These are phyloP conservation scores for Clathrus columnatus DNA, from an alignment of 768 basidiomycete genomes.

Conservation along the genomic window DNA sequence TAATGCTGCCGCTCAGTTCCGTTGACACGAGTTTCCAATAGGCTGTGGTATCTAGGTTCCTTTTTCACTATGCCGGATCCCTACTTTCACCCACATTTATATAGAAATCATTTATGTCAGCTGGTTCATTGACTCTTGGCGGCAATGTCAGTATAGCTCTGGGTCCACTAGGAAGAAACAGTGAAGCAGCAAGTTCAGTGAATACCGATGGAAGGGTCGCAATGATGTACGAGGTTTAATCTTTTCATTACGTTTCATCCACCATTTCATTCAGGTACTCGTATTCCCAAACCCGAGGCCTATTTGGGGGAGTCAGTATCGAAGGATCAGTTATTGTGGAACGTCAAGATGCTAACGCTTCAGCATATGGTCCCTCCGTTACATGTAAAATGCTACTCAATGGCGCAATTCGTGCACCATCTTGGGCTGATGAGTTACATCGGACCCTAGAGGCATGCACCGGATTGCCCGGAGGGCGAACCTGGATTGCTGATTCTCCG, in stretches of 20 bases:
- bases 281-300: conserved; percentile 85
- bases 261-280: too few species aligned
- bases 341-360: conserved; percentile 83
- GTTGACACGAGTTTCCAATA: not conserved
- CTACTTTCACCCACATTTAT: conserved; percentile 19
- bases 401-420: conserved; percentile 63
- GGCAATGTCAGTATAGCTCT: conserved; percentile 86
- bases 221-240: conserved; percentile 55
- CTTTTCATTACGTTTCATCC: not conserved
- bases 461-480: conserved; percentile 54
- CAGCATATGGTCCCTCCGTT: conserved; percentile 70
- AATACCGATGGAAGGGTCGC: conserved; percentile 82
- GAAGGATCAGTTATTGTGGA: conserved; percentile 91
- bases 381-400: conserved; percentile 73
- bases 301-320: conserved; percentile 86
- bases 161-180: conserved; percentile 89
- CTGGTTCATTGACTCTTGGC: conserved; percentile 83
- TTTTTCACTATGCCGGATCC: not conserved
- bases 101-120: conserved; percentile 85
- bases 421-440: conserved; percentile 72
- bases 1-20: conserved; percentile 4
- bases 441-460: conserved; percentile 66
- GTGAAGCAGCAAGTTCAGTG: conserved; percentile 81
- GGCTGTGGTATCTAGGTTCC: conserved; percentile 3
- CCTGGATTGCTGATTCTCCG: conserved; percentile 53